Conservation (phyloP, 1,139 yeast genomes). For the Yarrowia galli region DNA sequence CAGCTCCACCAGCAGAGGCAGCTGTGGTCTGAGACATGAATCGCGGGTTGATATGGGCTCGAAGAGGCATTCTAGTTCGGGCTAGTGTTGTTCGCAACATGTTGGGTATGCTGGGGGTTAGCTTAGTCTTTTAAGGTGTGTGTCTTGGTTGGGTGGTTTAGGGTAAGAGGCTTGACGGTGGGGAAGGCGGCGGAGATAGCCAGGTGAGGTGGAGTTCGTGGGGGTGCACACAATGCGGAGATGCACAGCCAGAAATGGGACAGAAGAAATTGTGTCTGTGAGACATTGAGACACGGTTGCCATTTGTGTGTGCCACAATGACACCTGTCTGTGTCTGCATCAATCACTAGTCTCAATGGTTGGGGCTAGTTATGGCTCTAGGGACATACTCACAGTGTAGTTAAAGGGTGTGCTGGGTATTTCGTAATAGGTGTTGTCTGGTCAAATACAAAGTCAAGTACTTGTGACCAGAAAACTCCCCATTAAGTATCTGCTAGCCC, state of each 20-base stretch:
- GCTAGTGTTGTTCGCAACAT: constrained; percentile 38
- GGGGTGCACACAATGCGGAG: background rate
- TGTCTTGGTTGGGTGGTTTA: no score
- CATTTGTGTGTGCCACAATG: no score
- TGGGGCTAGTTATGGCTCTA: no score
- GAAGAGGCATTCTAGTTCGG: constrained; percentile 45
- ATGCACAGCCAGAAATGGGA: no score
- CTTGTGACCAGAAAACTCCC: background rate
- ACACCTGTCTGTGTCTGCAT: background rate
- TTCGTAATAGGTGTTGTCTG: background rate
- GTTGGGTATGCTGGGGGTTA: constrained; percentile 22
- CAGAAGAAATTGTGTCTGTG: no score
- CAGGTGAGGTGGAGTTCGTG: constrained; percentile 1
- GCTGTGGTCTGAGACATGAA: constrained; percentile 42
- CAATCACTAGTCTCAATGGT: no score
- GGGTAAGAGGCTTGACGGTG: background rate
- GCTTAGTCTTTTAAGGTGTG: background rate
- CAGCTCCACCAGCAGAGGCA: no score
- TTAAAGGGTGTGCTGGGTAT: background rate
- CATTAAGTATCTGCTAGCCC: background rate
- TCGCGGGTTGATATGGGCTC: constrained; percentile 44
- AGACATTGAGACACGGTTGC: no score
- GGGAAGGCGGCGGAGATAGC: background rate
- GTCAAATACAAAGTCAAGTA: background rate
- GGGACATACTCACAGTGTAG: background rate